phyloP scores from a whole-genome alignment of 352 stramenopile species.

The Globisporangium okanoganense region DNA sequence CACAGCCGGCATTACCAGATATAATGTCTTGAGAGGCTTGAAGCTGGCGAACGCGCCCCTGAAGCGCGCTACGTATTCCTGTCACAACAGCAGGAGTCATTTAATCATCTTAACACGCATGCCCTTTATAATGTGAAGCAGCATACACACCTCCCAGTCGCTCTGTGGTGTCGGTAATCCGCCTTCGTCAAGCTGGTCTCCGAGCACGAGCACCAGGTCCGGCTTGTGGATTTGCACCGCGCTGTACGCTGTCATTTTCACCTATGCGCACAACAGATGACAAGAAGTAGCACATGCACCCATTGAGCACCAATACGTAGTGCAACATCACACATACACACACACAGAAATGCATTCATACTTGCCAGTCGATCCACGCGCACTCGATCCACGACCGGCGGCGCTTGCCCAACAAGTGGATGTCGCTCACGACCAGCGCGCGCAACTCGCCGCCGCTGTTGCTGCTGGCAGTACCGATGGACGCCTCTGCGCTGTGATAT shows the following conservation, averaged over 20 bases:
- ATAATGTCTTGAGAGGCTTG: conserved; percentile 42
- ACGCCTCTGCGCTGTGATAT: not conserved
- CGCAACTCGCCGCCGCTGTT: conserved; percentile 15
- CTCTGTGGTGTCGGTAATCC: conserved; percentile 37
- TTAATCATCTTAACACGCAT: not conserved
- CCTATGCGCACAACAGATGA: conserved; percentile 18
- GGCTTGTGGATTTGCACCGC: conserved; percentile 50
- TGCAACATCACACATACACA: not conserved
- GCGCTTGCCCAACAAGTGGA: conserved; percentile 71
- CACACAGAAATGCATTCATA: not conserved
- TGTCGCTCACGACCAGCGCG: conserved; percentile 63
- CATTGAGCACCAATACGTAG: not conserved
- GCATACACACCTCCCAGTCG: conserved; percentile 40
- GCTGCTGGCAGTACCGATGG: not conserved
- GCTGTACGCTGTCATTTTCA: conserved; percentile 28
- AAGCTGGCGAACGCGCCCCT: conserved; percentile 35
- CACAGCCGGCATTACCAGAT: too few relatives aligned
- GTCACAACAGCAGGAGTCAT: not conserved
- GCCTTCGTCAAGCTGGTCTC: conserved; percentile 77
- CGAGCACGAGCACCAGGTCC: conserved; percentile 56
- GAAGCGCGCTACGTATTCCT: conserved; percentile 58
- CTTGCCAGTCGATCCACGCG: conserved; percentile 74
- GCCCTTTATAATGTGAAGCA: not conserved
- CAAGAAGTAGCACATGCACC: not conserved
- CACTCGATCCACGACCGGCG: conserved; percentile 51